These are phyloP conservation scores for Cyclotella sp. DNA, from an alignment of 108 stramenopile species.

Conservation along the genomic window DNA sequence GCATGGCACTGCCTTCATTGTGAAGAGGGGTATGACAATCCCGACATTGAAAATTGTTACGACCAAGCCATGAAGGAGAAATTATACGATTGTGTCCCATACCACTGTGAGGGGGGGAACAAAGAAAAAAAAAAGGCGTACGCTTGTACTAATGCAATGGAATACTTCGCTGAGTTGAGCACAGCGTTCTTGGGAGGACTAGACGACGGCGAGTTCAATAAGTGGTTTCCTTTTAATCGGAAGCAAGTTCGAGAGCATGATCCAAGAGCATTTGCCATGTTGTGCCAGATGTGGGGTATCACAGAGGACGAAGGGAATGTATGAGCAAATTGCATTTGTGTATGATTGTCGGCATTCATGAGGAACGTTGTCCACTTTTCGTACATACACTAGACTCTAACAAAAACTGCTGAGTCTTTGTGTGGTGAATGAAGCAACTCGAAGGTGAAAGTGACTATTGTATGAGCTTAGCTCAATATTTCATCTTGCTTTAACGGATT, in stretches of 20 bases:
- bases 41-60: conserved; percentile 71
- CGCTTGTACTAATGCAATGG: conserved; percentile 86
- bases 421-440: no score
- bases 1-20: conserved; percentile 81
- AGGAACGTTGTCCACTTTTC: no score
- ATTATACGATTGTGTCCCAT: conserved; percentile 80
- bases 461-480: no score
- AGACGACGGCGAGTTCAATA: conserved; percentile 79
- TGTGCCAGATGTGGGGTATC: conserved; percentile 76
- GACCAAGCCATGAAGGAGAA: conserved; percentile 80
- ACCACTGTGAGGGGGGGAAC: conserved; percentile 67
- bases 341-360: no score
- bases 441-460: no score
- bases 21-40: conserved; percentile 76
- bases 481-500: no score
- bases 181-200: conserved; percentile 84
- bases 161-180: conserved; percentile 93
- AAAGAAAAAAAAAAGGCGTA: conserved; percentile 64
- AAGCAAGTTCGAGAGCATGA: conserved; percentile 78
- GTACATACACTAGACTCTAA: no score
- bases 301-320: conserved; percentile 18
- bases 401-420: no score
- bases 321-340: not conserved
- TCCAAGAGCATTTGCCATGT: conserved; percentile 81
- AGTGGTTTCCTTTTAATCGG: conserved; percentile 91